Evolutionary conservation across 257 asterid species (phyloP), one percentile per base, ranked within the genome.

Genomic region (Leptodermis oblonga): DNA sequence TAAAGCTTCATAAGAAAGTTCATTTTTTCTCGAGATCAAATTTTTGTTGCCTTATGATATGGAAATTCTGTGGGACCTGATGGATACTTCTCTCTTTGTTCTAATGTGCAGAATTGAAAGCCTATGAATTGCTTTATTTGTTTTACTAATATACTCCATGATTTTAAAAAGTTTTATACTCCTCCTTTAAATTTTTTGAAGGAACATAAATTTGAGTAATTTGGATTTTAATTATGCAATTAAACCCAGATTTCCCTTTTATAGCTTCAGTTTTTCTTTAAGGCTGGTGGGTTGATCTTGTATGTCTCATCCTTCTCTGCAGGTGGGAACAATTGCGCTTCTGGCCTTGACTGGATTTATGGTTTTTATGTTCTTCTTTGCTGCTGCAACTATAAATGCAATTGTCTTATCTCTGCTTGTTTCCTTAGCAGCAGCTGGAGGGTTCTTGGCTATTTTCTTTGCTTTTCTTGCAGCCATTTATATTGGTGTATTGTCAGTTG

Each of bases 391-490:
- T 33, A 10, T 86, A 70, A 92, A 89, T 55, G 96, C 95, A 26
- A 73, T 89, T n/a, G 79, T 87, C 71, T 76, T 92, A 72, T 86
- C 96, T 53, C 93, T 92, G 73, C 87, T 89, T 5, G 64, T 84
- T 81, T 84, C 96, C 46, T 70, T 92, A 79, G 97, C 92, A 6
- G 95, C 90, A 34, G 93, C 91, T 7, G 97, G 97, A 61, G 96
- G 96, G 70, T 89, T 92, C 84, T 73, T 92, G 86, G 95, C 92
- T 77, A 69, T 92, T 45, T 92, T 92, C 91, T 89, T 92, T 71
- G 60, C 88, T 67, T 87, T 76, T 65, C 71, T 86, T 74, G 85
- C 89, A 2, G 88, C 92, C 70, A 84, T 89, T 70, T 89, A 92
- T 65, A 69, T 92, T 41, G 84, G 88, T 49, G 95, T 92, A 34